These are phyloP conservation scores for Neurospora terricola DNA, from an alignment of 495 filamentous ascomycete species.

Conservation along the genomic window DNA sequence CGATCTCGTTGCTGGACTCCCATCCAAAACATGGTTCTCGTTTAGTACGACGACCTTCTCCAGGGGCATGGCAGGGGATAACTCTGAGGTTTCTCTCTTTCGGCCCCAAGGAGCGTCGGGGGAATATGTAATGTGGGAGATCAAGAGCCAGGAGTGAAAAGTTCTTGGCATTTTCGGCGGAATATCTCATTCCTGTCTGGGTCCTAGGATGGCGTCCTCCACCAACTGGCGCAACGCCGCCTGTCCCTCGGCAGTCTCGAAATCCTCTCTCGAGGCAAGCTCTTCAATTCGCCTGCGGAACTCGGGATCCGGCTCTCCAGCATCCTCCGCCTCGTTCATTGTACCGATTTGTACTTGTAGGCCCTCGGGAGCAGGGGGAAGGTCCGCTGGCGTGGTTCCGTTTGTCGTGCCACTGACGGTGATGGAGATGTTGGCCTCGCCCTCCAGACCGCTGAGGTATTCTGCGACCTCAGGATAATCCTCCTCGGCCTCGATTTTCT, in stretches of 20 bases:
- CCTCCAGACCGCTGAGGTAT: slow-evolving; percentile 49
- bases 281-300: slow-evolving; percentile 69
- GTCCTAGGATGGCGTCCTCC: slow-evolving; percentile 53
- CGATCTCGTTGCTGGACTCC: slow-evolving; percentile 28
- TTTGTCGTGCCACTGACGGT: slow-evolving; percentile 18
- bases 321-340: slow-evolving; percentile 50
- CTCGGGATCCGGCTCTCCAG: slow-evolving; percentile 54
- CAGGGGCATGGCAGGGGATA: slow-evolving; percentile 29
- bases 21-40: slow-evolving; percentile 40
- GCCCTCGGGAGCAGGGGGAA: slow-evolving; percentile 53
- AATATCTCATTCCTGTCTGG: slow-evolving; percentile 41
- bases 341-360: slow-evolving; percentile 57
- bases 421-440: slow-evolving; percentile 10
- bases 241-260: slow-evolving; percentile 61
- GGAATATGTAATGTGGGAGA: slow-evolving; percentile 47
- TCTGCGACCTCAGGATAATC: slow-evolving; percentile 59
- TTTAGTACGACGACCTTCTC: slow-evolving; percentile 37
- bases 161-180: not conserved
- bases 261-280: slow-evolving; percentile 61
- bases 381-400: slow-evolving; percentile 4
- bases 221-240: slow-evolving; percentile 57
- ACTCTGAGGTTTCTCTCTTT: slow-evolving; percentile 37
- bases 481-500: slow-evolving; percentile 60
- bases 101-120: slow-evolving; percentile 31
- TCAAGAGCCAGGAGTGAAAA: slow-evolving; percentile 33